Evolutionary conservation across 1,139 yeast species (phyloP), one percentile per base, ranked within the genome.

Genomic region (Saccharomycopsis hybrid): DNA sequence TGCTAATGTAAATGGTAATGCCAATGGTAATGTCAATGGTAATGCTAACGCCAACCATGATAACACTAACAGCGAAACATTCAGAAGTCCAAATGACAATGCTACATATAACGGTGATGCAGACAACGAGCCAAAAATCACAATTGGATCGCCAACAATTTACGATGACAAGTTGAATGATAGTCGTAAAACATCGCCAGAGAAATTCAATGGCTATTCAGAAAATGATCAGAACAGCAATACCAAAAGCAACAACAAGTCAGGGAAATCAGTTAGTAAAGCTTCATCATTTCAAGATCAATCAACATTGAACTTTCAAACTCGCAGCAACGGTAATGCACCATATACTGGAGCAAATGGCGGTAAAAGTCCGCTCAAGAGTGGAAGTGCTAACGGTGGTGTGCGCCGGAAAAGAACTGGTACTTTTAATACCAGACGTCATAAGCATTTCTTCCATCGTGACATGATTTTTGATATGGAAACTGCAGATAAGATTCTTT

Each of bases 401-500:
- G 18, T 18, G 18, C 18, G 18, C 18, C 18, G 18, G 49, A 63
- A 64, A 54, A 65, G 72, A 53, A 65, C 65, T 3, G 70, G 71
- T 3, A 64, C 70, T 1, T 70, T 69, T 50, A 58, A 68, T 13
- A 64, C 71, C 1, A 65, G 78, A 57, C 69, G 44, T 74, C 54
- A 69, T 64, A 53, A 67, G 71, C 8, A 50, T 50, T 38, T n/a
- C 29, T 44, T 57, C 43, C 74, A 75, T 44, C 73, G 74, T 32
- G 78, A 76, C 46, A 70, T 77, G 42, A 78, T 89, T 2, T 84
- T 79, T 60, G 94, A 85, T 53, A 74, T 85, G 48, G 82, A 77
- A 43, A 79, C 92, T 1, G 95, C 97, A 0, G 90, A 84, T 58
- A 70, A 82, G 55, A 70, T 89, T 43, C 70, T 92, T 57, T 72